Conservation (phyloP, 2,329 filamentous ascomycete genomes). For the Aspergillus sp. region DNA sequence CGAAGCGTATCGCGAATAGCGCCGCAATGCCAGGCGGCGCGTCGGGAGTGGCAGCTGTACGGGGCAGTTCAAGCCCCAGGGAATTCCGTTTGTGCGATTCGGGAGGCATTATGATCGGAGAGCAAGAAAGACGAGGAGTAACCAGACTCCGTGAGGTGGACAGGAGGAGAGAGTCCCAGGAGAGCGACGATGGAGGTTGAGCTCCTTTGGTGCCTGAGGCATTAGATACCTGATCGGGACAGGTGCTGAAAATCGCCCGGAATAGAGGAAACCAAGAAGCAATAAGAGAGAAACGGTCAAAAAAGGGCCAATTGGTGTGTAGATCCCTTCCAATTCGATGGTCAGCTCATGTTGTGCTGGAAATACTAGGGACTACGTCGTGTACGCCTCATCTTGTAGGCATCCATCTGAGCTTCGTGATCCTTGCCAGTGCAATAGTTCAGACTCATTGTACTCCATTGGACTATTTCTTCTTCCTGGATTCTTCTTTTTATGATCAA, state of each 20-base stretch:
- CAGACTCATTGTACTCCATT: too few relatives aligned
- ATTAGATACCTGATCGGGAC: constrained; percentile 4
- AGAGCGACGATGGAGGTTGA: background rate
- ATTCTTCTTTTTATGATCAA: background rate
- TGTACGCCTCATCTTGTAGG: background rate
- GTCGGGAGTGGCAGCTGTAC: constrained; percentile 20
- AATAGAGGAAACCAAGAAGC: background rate
- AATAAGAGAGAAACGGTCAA: background rate
- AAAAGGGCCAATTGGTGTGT: too few relatives aligned
- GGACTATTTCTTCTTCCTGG: too few relatives aligned
- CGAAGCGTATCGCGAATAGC: constrained; percentile 82
- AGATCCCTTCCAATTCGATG: too few relatives aligned
- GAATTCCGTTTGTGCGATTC: constrained; percentile 22
- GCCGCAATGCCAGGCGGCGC: constrained; percentile 55
- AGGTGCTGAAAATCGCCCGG: background rate
- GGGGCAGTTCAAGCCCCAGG: constrained; percentile 28
- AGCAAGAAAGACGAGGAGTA: constrained; percentile 4
- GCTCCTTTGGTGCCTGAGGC: constrained; percentile 6
- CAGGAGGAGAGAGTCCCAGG: background rate
- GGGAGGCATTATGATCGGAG: constrained; percentile 19
- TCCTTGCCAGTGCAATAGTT: too few relatives aligned
- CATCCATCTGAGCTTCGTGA: background rate
- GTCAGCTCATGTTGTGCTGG: too few relatives aligned
- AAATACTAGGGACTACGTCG: background rate
- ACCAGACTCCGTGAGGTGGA: constrained; percentile 17